phyloP scores from a whole-genome alignment of 1,284 basidiomycete species.

The Ceratobasidium theobromae region DNA sequence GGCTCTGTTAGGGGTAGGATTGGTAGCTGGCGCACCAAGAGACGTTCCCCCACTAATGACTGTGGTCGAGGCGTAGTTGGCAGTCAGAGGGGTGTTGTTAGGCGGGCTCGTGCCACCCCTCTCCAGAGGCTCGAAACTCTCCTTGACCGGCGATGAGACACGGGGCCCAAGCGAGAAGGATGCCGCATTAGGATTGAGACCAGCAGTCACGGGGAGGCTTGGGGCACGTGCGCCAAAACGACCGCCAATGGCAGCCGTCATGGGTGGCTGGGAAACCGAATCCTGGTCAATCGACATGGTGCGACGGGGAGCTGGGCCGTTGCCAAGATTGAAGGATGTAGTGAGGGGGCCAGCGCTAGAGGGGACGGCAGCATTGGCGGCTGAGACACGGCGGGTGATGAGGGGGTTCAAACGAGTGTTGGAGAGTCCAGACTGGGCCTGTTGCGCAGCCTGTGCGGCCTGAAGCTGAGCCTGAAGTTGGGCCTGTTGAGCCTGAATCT shows the following conservation, averaged over 20 bases:
- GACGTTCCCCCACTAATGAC: slow-evolving; percentile 70
- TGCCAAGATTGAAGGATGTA: slow-evolving; percentile 58
- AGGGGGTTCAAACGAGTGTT: slow-evolving; percentile 30
- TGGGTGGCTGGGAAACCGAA: slow-evolving; percentile 52
- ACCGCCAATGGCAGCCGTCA: slow-evolving; percentile 75
- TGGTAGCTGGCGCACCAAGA: slow-evolving; percentile 47
- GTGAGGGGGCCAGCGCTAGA: slow-evolving; percentile 67
- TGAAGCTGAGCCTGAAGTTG: slow-evolving; percentile 34
- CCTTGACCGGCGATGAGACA: slow-evolving; percentile 22
- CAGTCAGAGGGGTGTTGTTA: slow-evolving; percentile 43
- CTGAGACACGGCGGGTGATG: slow-evolving; percentile 44
- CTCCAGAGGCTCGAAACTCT: slow-evolving; percentile 12
- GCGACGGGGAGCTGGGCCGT: slow-evolving; percentile 13
- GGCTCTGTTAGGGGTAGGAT: slow-evolving; percentile 61
- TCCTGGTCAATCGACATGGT: slow-evolving; percentile 31
- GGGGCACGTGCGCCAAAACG: slow-evolving; percentile 55
- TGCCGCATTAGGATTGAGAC: slow-evolving; percentile 52
- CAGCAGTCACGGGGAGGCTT: slow-evolving; percentile 38
- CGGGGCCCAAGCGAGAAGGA: slow-evolving; percentile 42
- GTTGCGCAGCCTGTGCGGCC: slow-evolving; percentile 29
- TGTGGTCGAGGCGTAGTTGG: slow-evolving; percentile 59
- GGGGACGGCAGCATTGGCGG: slow-evolving; percentile 52
- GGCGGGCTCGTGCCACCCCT: slow-evolving; percentile 37
- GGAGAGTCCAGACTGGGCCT: slow-evolving; percentile 26
- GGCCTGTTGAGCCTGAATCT: slow-evolving; percentile 43